A percentile compares a stretch with the other conserved stretches of the same genome.
Evolutionary conservation across 192 early-diverging fungal genomes (phyloP).

Genomic region (Kickxella alabastrina): DNA sequence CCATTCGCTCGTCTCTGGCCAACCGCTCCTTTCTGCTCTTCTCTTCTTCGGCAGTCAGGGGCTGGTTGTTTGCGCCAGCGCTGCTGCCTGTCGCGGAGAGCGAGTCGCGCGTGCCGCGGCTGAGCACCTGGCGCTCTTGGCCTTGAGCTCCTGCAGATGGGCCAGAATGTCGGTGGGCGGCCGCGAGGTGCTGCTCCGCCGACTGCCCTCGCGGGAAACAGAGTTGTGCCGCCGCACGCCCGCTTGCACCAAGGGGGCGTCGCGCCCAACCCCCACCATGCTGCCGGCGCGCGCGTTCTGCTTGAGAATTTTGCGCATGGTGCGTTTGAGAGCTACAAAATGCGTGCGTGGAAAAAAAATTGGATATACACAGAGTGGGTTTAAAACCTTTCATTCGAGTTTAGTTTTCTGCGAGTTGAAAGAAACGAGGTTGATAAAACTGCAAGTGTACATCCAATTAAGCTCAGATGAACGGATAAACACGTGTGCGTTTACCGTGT

Average conservation of each 20-base stretch:
- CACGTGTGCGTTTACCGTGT: too few species aligned
- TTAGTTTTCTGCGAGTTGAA: too few species aligned
- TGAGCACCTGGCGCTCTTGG: conserved; percentile 42
- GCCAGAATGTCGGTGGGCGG: conserved; percentile 39
- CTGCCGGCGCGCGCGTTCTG: conserved; percentile 6
- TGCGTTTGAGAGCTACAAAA: conserved; percentile 35
- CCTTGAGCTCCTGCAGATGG: conserved; percentile 48
- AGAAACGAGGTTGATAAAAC: too few species aligned
- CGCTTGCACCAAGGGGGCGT: too few species aligned
- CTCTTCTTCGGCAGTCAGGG: conserved; percentile 17
- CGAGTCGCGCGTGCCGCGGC: conserved; percentile 16
- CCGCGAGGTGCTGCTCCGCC: conserved; percentile 21
- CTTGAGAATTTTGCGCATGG: conserved; percentile 30
- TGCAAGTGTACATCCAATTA: too few species aligned
- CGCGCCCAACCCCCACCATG: too few species aligned
- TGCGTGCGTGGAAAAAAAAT: too few species aligned
- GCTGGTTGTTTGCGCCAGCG: not conserved
- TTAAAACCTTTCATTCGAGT: too few species aligned
- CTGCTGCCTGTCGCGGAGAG: not conserved
- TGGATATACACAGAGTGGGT: too few species aligned
- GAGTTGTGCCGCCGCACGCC: conserved; percentile 5
- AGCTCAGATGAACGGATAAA: too few species aligned
- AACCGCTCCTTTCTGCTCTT: conserved; percentile 41
- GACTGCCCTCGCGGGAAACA: conserved; percentile 8
- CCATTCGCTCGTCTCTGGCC: conserved; percentile 36